Conservation (phyloP, 176 grass and related monocot species). For the Phyllostachys edulis region DNA sequence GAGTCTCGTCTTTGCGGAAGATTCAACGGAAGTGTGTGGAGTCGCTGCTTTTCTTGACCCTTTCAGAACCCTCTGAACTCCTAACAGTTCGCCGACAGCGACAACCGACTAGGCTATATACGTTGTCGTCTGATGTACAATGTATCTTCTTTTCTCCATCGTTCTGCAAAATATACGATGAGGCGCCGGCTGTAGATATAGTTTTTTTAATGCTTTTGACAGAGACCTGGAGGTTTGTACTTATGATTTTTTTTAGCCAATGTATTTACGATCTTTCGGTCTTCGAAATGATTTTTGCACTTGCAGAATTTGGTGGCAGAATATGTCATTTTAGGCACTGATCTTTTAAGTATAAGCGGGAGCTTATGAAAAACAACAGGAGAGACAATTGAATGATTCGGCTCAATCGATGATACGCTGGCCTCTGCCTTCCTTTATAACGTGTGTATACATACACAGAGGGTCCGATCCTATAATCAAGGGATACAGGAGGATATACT, state of each 20-base stretch:
- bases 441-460: too few relatives aligned
- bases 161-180: not conserved
- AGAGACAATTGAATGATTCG: too few relatives aligned
- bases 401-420: too few relatives aligned
- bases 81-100: not conserved
- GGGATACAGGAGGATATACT: too few relatives aligned
- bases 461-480: too few relatives aligned
- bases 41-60: conserved; percentile 23
- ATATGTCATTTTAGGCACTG: not conserved
- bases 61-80: not conserved
- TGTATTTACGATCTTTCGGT: not conserved
- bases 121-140: not conserved
- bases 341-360: too few relatives aligned
- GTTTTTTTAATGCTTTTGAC: not conserved
- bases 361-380: too few relatives aligned
- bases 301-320: not conserved
- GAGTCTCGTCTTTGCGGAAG: not conserved
- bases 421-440: too few relatives aligned
- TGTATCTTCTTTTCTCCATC: not conserved
- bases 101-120: not conserved
- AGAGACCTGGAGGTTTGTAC: not conserved
- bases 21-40: conserved; percentile 17
- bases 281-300: not conserved
- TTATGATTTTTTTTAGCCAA: not conserved
- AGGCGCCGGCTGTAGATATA: not conserved